These are phyloP conservation scores for Ascochyta koolunga DNA, from an alignment of 2,329 filamentous ascomycete genomes.

Conservation along the genomic window DNA sequence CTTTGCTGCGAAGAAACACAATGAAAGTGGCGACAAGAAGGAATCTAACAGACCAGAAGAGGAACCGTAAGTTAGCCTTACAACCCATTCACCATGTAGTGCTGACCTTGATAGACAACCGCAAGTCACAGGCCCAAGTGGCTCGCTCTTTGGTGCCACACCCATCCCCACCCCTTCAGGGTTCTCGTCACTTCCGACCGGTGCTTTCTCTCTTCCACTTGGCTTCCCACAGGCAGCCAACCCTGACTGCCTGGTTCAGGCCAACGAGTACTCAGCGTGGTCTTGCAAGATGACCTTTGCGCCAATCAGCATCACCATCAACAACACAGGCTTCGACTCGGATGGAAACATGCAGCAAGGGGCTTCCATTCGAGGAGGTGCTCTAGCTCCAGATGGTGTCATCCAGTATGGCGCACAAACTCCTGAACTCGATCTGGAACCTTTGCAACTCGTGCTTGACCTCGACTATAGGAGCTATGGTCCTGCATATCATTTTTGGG, in stretches of 20 bases:
- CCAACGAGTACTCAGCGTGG: conserved; percentile 57
- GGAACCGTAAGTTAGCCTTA: conserved; percentile 36
- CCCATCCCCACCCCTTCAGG: conserved; percentile 55
- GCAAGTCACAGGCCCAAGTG: conserved; percentile 55
- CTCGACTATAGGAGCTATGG: conserved; percentile 62
- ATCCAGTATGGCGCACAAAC: conserved; percentile 68
- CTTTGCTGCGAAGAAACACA: conserved; percentile 53
- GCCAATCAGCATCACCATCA: conserved; percentile 40
- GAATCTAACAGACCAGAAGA: conserved; percentile 25
- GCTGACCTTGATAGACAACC: conserved; percentile 40
- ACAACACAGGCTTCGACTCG: conserved; percentile 20
- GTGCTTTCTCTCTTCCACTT: conserved; percentile 56
- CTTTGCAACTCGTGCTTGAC: conserved; percentile 63
- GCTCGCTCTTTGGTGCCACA: conserved; percentile 57
- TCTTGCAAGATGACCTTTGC: conserved; percentile 53
- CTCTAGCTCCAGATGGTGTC: conserved; percentile 45
- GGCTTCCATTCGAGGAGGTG: conserved; percentile 32
- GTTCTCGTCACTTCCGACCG: conserved; percentile 57
- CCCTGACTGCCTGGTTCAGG: conserved; percentile 56
- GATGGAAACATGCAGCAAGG: conserved; percentile 17
- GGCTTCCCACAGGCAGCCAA: conserved; percentile 54
- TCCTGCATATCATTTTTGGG: conserved; percentile 68
- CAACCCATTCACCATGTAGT: not conserved
- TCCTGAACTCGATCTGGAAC: conserved; percentile 57
- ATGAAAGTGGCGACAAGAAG: conserved; percentile 21